These are phyloP conservation scores for Cytospora paraplurivora DNA, from an alignment of 2,329 filamentous ascomycete species.

Conservation along the genomic window DNA sequence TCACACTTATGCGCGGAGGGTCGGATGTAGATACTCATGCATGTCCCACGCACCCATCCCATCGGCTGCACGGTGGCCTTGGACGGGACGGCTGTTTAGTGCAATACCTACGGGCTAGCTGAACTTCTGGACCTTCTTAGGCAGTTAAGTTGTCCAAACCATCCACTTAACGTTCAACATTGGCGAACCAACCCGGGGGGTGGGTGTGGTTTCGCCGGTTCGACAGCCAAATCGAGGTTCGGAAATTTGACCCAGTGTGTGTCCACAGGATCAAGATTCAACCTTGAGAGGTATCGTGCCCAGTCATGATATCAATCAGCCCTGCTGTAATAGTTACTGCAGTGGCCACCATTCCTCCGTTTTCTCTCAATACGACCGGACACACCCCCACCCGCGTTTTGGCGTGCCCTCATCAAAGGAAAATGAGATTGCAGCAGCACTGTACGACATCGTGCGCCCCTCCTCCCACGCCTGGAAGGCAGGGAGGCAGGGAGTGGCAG, in stretches of 20 bases:
- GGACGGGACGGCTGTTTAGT: conserved; percentile 8
- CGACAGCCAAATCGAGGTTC: too few species aligned
- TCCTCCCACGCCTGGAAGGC: not conserved
- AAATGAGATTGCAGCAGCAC: conserved; percentile 10
- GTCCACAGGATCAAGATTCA: too few species aligned
- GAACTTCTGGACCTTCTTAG: conserved; percentile 7
- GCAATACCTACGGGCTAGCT: conserved; percentile 1
- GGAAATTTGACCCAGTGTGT: too few species aligned
- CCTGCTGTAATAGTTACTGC: too few species aligned
- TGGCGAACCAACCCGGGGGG: not conserved
- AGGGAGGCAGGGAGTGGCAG: not conserved
- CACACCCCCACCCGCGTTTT: too few species aligned
- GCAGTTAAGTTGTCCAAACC: not conserved
- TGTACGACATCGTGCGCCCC: conserved; percentile 4
- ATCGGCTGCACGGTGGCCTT: conserved; percentile 10
- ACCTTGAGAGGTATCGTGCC: too few species aligned
- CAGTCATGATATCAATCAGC: too few species aligned
- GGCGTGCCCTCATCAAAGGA: too few species aligned
- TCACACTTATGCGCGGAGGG: conserved; percentile 7
- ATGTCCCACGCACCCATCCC: conserved; percentile 14
- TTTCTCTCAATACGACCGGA: not conserved
- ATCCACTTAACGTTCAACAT: not conserved
- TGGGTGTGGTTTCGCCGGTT: too few species aligned
- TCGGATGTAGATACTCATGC: not conserved
- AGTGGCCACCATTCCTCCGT: not conserved